Evolutionary conservation across 345 rosid species (phyloP).

Genomic region (Camelina laxa): DNA sequence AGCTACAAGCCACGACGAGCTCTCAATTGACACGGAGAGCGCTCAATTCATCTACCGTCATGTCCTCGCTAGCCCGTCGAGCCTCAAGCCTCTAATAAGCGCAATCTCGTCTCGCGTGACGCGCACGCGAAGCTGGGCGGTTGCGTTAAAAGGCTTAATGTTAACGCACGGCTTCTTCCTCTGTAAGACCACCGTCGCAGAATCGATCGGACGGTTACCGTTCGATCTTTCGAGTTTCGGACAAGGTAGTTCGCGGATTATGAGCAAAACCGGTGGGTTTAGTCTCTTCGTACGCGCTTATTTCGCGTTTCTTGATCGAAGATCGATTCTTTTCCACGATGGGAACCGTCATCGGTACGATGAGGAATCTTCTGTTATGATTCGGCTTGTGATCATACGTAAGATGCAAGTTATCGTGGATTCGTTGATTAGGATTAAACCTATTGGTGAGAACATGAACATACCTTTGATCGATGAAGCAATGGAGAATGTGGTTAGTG

Average conservation of each 20-base stretch:
- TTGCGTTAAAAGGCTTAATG: slow-evolving; percentile 76
- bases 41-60: slow-evolving; percentile 60
- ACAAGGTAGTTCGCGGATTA: slow-evolving; percentile 44
- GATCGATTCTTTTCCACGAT: slow-evolving; percentile 49
- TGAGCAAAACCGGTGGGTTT: slow-evolving; percentile 53
- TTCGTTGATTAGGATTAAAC: slow-evolving; percentile 65
- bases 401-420: slow-evolving; percentile 63
- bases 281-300: slow-evolving; percentile 64
- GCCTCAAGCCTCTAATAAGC: slow-evolving; percentile 56
- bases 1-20: slow-evolving; percentile 80
- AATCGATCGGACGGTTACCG: slow-evolving; percentile 61
- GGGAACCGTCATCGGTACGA: slow-evolving; percentile 38
- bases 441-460: slow-evolving; percentile 54
- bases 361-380: slow-evolving; percentile 44
- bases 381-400: slow-evolving; percentile 50
- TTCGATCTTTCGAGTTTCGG: slow-evolving; percentile 73
- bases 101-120: slow-evolving; percentile 59
- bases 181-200: slow-evolving; percentile 50
- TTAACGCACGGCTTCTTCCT: slow-evolving; percentile 79
- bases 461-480: slow-evolving; percentile 62
- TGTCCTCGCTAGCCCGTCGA: slow-evolving; percentile 58
- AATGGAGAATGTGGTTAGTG: slow-evolving; percentile 70
- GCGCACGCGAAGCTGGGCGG: slow-evolving; percentile 73
- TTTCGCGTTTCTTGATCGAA: slow-evolving; percentile 66
- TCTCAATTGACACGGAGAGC: slow-evolving; percentile 59